These are phyloP conservation scores for Adenanthera pavonina DNA, from an alignment of 306 rosid species.

Conservation along the genomic window DNA sequence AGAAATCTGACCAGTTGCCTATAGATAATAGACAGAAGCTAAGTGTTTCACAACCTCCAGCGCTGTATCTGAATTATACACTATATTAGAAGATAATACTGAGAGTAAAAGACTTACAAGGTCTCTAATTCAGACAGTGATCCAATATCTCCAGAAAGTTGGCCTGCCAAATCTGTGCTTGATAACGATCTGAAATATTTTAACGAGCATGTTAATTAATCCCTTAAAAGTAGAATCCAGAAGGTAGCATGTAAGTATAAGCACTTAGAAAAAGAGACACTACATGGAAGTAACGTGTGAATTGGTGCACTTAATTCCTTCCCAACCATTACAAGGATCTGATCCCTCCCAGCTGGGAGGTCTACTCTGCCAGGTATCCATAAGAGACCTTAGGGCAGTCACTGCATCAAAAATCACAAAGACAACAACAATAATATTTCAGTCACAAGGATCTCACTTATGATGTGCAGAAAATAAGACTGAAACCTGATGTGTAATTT, in stretches of 20 bases:
- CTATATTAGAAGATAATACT: conserved; percentile 5
- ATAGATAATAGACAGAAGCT: neutral
- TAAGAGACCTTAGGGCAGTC: conserved; percentile 44
- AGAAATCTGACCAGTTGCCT: neutral
- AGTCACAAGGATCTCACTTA: neutral
- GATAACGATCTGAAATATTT: conserved; percentile 48
- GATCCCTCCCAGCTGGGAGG: conserved; percentile 51
- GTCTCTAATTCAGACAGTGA: conserved; percentile 46
- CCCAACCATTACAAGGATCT: conserved; percentile 62
- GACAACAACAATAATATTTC: conserved; percentile 15
- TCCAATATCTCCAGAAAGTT: conserved; percentile 55
- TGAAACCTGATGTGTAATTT: neutral
- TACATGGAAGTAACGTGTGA: conserved; percentile 59
- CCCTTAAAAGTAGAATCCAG: neutral
- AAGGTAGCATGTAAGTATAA: conserved; percentile 15
- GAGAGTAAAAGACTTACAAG: conserved; percentile 45
- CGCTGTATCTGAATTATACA: too few species aligned
- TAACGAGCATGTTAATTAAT: conserved; percentile 18
- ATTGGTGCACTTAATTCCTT: conserved; percentile 50
- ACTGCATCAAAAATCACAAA: conserved; percentile 40
- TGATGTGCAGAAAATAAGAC: conserved; percentile 24
- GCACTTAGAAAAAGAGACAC: conserved; percentile 20
- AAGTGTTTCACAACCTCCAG: neutral
- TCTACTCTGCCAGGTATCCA: conserved; percentile 33
- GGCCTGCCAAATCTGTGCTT: conserved; percentile 46